These are phyloP conservation scores for Botryococcus braunii DNA, from an alignment of 163 green algal species.

Conservation along the genomic window DNA sequence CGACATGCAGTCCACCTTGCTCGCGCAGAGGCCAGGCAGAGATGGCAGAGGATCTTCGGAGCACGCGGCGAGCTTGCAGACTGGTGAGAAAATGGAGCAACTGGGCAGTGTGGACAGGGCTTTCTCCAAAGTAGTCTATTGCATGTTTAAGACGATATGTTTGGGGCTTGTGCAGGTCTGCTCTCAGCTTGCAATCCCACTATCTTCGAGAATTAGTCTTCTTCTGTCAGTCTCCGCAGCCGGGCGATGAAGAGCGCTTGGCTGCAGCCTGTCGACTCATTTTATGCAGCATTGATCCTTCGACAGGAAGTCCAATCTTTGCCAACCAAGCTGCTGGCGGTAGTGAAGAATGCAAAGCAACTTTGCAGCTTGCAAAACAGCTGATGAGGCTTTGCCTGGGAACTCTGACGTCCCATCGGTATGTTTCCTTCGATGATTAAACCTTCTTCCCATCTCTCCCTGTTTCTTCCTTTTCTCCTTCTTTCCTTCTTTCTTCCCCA, in stretches of 20 bases:
- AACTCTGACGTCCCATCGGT: too few relatives aligned
- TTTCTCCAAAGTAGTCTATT: not conserved
- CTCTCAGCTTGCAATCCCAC: not conserved
- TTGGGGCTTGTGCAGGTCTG: not conserved
- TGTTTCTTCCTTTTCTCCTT: too few relatives aligned
- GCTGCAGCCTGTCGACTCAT: not conserved
- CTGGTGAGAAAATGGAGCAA: slow-evolving; percentile 6
- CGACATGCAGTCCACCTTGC: not conserved
- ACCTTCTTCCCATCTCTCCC: too few relatives aligned
- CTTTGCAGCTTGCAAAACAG: too few relatives aligned
- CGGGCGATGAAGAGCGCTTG: not conserved
- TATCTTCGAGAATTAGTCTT: not conserved
- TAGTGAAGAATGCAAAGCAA: too few relatives aligned
- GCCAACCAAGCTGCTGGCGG: too few relatives aligned
- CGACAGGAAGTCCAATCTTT: too few relatives aligned
- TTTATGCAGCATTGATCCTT: not conserved
- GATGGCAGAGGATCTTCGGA: slow-evolving; percentile 6
- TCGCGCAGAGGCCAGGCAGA: not conserved
- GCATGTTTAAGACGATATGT: not conserved
- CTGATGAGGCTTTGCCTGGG: too few relatives aligned
- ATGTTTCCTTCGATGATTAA: too few relatives aligned
- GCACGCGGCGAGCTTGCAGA: slow-evolving; percentile 4
- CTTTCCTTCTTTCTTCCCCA: too few relatives aligned
- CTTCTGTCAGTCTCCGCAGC: not conserved
- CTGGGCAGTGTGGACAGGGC: not conserved